Percentiles rank a stretch among this genome's conserved stretches.
Evolutionary conservation across 805 yeast genomes (phyloP).

Genomic region (Suhomyces kilbournensis): DNA sequence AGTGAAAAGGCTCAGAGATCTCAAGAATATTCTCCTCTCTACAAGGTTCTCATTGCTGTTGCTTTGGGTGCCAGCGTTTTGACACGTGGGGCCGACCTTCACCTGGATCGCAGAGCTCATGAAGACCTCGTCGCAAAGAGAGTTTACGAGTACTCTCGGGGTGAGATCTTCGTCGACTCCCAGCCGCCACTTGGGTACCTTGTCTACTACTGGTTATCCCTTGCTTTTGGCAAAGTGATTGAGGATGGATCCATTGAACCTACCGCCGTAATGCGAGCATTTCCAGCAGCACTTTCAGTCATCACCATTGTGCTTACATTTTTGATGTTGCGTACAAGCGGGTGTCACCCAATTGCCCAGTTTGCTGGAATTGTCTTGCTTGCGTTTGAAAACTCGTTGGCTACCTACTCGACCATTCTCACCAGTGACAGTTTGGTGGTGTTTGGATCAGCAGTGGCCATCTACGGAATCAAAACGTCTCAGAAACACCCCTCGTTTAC

Average conservation of each 20-base stretch:
- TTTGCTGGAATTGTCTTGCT: constrained; percentile 50
- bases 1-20: background rate
- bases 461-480: constrained; percentile 50
- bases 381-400: constrained; percentile 61
- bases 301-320: constrained; percentile 51
- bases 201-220: constrained; percentile 53
- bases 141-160: constrained; percentile 47
- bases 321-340: constrained; percentile 52
- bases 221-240: constrained; percentile 31
- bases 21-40: background rate
- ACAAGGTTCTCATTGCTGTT: constrained; percentile 21
- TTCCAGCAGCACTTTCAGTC: constrained; percentile 57
- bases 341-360: constrained; percentile 51
- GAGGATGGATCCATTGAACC: background rate
- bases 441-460: constrained; percentile 45
- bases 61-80: constrained; percentile 2
- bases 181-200: constrained; percentile 72
- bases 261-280: constrained; percentile 48
- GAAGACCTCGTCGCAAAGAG: constrained; percentile 44
- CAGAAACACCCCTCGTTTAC: constrained; percentile 46
- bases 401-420: constrained; percentile 56
- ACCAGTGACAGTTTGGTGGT: constrained; percentile 44
- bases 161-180: constrained; percentile 64
- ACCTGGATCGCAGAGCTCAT: constrained; percentile 42
- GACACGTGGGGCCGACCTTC: background rate